Base-by-base conservation (phyloP, 331 rosid species). In the Quercus lobata region DNA sequence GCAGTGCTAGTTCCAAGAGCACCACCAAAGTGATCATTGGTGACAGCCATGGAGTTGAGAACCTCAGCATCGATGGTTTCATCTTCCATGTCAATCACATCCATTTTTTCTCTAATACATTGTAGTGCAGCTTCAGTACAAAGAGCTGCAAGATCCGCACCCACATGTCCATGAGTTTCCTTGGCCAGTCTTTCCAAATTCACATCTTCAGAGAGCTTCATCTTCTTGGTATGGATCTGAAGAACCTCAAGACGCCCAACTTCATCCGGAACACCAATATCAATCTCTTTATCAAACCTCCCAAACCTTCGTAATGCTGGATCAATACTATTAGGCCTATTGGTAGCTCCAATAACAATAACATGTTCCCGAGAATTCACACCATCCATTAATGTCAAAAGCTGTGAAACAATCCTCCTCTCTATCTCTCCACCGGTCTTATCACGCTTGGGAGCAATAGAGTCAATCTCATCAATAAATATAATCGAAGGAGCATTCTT, bases 371-470 rank as follows among this genome's bases (percentile, higher is more conserved):
- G 57, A 7, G 78, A 75, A n/a, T 75, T 75, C 4, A 75, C 35
- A 14, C 78, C 78, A 75, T 75, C 70, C 78, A 75, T 57, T 5
- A 75, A 68, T 5, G 78, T 75, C 78, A 75, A 16, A 21, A 75
- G 71, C 57, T 58, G 71, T 11, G 78, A 75, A 75, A 75, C 78
- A 75, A 75, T 75, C 57, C 78, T 75, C 70, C 71, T 75, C 57
- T 75, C 78, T n/a, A 75, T 32, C 58, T 75, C 78, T 22, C 78
- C 78, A 3, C 37, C 24, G 1, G 78, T 58, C 78, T 58, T 75
- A 0, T 75, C 78, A 57, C 68, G 57, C 54, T 73, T 73, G 52
- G 77, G 77, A 56, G 77, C 77, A 73, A 73, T 56, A 0, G 77
- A 73, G 5, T 73, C 68, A 12, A 73, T 34, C 69, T 74, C 78